A percentile compares a stretch with the other conserved stretches of the same genome.
phyloP scores from a whole-genome alignment of 2,329 filamentous ascomycete species.

The Biscogniauxia sp. region DNA sequence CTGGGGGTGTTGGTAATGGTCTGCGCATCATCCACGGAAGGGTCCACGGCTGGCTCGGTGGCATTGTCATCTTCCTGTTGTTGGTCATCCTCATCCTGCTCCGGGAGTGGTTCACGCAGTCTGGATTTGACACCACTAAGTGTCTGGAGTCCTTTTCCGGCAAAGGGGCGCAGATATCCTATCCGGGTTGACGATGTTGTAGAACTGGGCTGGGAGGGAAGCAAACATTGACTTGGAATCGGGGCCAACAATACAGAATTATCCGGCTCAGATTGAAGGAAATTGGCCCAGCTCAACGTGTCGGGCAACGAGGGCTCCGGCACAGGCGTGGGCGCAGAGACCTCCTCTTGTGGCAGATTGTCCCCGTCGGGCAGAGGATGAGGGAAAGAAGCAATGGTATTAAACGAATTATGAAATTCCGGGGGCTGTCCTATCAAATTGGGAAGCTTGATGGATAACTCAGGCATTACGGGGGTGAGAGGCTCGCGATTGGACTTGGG shows the following conservation, averaged over 20 bases:
- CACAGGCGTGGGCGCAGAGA: constrained; percentile 29
- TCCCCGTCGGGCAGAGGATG: constrained; percentile 31
- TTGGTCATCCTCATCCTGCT: constrained; percentile 26
- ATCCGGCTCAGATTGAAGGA: constrained; percentile 39
- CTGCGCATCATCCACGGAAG: constrained; percentile 26
- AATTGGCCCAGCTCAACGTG: constrained; percentile 51
- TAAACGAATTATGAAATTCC: constrained; percentile 40
- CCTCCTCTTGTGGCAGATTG: constrained; percentile 22
- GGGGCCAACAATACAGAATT: constrained; percentile 38
- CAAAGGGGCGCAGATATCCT: constrained; percentile 54
- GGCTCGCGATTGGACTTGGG: constrained; percentile 48
- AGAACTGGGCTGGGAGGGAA: constrained; percentile 52
- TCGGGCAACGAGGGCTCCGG: constrained; percentile 51
- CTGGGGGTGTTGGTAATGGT: constrained; percentile 34
- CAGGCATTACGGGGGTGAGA: constrained; percentile 47
- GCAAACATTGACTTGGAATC: constrained; percentile 49
- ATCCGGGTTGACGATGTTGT: constrained; percentile 49
- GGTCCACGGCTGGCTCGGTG: constrained; percentile 18
- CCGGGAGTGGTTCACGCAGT: constrained; percentile 32
- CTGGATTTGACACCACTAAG: constrained; percentile 42
- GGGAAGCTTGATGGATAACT: constrained; percentile 43
- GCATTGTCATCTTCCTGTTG: constrained; percentile 19
- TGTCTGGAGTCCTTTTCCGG: constrained; percentile 54
- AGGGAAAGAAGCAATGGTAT: constrained; percentile 35
- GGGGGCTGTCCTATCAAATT: constrained; percentile 35